phyloP scores from a whole-genome alignment of 768 basidiomycete genomes.

The Megacollybia marginata region DNA sequence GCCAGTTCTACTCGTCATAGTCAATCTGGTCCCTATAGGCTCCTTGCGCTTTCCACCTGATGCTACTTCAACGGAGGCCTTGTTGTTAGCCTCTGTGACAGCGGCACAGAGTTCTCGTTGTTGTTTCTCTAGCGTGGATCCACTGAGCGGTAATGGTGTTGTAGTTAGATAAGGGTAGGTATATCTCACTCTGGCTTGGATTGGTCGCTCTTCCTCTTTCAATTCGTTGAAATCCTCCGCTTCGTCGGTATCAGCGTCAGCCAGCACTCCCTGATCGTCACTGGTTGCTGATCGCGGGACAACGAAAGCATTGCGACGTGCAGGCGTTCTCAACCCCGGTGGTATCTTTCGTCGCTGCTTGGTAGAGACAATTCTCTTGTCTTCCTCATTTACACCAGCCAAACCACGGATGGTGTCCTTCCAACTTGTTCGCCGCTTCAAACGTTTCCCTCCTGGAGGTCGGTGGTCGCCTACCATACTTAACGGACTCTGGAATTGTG shows the following conservation, averaged over 20 bases:
- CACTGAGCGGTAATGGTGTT: conserved; percentile 20
- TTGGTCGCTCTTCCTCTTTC: conserved; percentile 67
- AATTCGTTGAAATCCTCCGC: conserved; percentile 37
- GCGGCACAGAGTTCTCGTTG: conserved; percentile 47
- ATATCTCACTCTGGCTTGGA: conserved; percentile 67
- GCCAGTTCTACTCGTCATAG: conserved; percentile 92
- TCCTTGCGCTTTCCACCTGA: conserved; percentile 31
- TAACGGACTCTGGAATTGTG: conserved; percentile 56
- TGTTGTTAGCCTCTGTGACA: conserved; percentile 40
- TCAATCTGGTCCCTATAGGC: conserved; percentile 79
- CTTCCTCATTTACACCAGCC: conserved; percentile 34
- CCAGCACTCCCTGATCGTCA: conserved; percentile 44
- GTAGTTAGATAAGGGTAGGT: conserved; percentile 29
- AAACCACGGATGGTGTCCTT: conserved; percentile 48
- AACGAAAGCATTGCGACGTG: conserved; percentile 12
- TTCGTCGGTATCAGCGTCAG: conserved; percentile 44
- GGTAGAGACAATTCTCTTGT: conserved; percentile 13
- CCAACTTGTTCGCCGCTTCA: conserved; percentile 53
- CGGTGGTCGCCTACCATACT: conserved; percentile 80
- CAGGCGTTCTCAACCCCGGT: conserved; percentile 21
- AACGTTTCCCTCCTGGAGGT: conserved; percentile 32
- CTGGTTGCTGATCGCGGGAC: conserved; percentile 3
- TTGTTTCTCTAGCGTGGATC: conserved; percentile 36
- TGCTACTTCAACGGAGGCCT: conserved; percentile 28
- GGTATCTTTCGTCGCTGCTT: conserved; percentile 14